phyloP scores from a whole-genome alignment of 1,284 basidiomycete genomes.

The Puccinia hordei region DNA sequence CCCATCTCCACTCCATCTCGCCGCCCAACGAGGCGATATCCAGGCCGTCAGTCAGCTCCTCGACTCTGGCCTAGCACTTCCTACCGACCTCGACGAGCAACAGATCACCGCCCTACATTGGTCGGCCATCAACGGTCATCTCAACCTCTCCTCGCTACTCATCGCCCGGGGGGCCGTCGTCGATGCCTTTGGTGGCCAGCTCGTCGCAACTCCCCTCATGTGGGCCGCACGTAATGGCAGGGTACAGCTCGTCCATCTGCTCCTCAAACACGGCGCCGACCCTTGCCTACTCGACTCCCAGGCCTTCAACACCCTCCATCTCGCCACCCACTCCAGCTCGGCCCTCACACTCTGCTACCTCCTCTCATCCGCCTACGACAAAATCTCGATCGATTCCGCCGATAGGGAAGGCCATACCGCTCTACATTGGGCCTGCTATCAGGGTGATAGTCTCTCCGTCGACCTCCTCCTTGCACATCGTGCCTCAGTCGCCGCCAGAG shows the following conservation, averaged over 20 bases:
- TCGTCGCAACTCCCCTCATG: constrained; percentile 92
- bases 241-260: constrained; percentile 87
- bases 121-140: constrained; percentile 91
- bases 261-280: constrained; percentile 85
- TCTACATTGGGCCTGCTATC: constrained; percentile 99
- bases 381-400: constrained; percentile 64
- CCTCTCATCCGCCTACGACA: constrained; percentile 61
- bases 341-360: constrained; percentile 93
- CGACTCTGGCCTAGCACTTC: constrained; percentile 71
- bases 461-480: constrained; percentile 86
- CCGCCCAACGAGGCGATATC: constrained; percentile 84
- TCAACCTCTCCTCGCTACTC: constrained; percentile 70
- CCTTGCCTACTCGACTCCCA: constrained; percentile 87
- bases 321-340: constrained; percentile 88
- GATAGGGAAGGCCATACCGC: constrained; percentile 92
- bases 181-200: constrained; percentile 89
- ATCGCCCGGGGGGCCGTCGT: constrained; percentile 92
- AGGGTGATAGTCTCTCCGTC: constrained; percentile 93
- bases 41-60: constrained; percentile 70
- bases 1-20: constrained; percentile 67
- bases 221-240: constrained; percentile 97
- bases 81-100: constrained; percentile 80
- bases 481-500: constrained; percentile 73
- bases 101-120: constrained; percentile 95
- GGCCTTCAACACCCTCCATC: constrained; percentile 93